These are phyloP conservation scores for Coniochaeta prunicola DNA, from an alignment of 2,329 filamentous ascomycete species.

Conservation along the genomic window DNA sequence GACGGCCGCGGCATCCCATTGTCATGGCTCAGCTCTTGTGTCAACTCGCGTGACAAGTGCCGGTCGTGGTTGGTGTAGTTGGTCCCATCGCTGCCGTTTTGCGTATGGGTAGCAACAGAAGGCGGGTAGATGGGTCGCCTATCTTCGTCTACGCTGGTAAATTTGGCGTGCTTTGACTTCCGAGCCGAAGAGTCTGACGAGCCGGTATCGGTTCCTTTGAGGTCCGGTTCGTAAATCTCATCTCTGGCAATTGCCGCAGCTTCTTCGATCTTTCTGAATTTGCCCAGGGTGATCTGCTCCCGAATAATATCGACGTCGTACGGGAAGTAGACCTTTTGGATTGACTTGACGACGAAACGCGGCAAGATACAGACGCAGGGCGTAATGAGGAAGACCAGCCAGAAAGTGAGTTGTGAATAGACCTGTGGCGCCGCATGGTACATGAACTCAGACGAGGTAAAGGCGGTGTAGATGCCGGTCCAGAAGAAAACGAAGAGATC, in stretches of 20 bases:
- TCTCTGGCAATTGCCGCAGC: slow-evolving; percentile 19
- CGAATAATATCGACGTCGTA: slow-evolving; percentile 93
- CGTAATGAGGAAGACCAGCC: slow-evolving; percentile 74
- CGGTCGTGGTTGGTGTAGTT: slow-evolving; percentile 67
- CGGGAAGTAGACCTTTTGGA: slow-evolving; percentile 92
- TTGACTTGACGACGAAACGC: slow-evolving; percentile 74
- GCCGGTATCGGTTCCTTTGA: slow-evolving; percentile 30
- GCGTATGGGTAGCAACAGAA: slow-evolving; percentile 79
- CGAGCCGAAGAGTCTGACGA: slow-evolving; percentile 55
- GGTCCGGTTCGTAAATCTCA: slow-evolving; percentile 26
- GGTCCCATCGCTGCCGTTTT: slow-evolving; percentile 90
- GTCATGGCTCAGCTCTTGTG: slow-evolving; percentile 18
- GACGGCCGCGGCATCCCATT: slow-evolving; percentile 38
- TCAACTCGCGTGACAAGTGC: slow-evolving; percentile 47
- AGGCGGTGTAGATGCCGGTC: slow-evolving; percentile 75
- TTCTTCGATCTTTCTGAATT: slow-evolving; percentile 61
- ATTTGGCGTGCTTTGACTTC: slow-evolving; percentile 47
- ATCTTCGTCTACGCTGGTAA: slow-evolving; percentile 71
- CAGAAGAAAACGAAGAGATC: slow-evolving; percentile 88
- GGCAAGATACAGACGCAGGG: slow-evolving; percentile 79
- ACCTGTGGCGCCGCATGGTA: slow-evolving; percentile 73
- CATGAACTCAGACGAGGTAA: slow-evolving; percentile 46
- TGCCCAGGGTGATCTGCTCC: slow-evolving; percentile 78
- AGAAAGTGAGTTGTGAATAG: slow-evolving; percentile 77
- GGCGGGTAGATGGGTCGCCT: slow-evolving; percentile 89